These are phyloP conservation scores for Pseudogymnoascus sp. DNA, from an alignment of 2,329 filamentous ascomycete species.

Conservation along the genomic window DNA sequence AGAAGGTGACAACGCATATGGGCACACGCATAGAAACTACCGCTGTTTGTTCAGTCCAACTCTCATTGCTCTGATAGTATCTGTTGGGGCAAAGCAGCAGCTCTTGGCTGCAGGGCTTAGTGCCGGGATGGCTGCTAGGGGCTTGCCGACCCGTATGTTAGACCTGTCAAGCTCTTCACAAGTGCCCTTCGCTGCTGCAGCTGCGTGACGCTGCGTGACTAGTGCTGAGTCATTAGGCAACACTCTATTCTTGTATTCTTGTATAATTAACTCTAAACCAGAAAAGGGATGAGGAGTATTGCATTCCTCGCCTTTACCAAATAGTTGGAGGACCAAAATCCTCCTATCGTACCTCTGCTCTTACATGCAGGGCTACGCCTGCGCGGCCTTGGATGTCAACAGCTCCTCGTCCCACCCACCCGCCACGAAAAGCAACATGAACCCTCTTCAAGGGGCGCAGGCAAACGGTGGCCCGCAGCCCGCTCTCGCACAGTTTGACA, in stretches of 20 bases:
- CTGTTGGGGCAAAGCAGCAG: not conserved
- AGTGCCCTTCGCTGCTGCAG: not conserved
- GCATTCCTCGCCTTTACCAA: not conserved
- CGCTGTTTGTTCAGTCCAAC: not conserved
- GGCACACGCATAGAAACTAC: not conserved
- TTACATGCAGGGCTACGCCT: not conserved
- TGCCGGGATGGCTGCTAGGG: not conserved
- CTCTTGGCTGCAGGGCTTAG: not conserved
- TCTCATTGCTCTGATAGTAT: not conserved
- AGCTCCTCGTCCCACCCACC: not conserved
- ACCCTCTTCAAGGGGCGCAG: not conserved
- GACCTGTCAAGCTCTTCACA: not conserved
- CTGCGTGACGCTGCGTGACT: not conserved
- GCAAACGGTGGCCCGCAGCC: not conserved
- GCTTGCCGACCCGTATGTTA: not conserved
- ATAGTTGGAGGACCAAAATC: not conserved
- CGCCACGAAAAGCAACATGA: not conserved
- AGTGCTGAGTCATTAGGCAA: conserved; percentile 4
- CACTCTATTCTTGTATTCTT: not conserved
- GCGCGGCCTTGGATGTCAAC: not conserved
- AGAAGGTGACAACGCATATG: not conserved
- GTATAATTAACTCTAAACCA: not conserved
- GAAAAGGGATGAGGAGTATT: not conserved
- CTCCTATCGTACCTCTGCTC: not conserved
- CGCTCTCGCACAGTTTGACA: not conserved